Conservation (phyloP, 163 green algal genomes). For the Coccomyxa subellipsoidea region DNA sequence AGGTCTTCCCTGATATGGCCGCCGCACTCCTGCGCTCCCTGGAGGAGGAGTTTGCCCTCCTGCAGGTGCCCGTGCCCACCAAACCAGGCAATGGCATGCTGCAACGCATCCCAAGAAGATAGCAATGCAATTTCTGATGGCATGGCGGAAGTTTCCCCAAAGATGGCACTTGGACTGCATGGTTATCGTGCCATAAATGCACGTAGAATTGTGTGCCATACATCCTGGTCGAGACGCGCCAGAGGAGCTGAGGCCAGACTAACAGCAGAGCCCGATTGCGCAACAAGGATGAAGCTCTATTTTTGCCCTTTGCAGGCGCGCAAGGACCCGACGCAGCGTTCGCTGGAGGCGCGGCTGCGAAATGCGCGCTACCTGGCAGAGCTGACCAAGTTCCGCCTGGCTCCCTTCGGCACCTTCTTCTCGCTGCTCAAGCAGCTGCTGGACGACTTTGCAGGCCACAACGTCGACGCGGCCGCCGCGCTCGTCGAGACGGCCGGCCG, state of each 20-base stretch:
- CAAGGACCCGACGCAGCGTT: conserved; percentile 61
- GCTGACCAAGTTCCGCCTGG: conserved; percentile 83
- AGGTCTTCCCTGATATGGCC: conserved; percentile 71
- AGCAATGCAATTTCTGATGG: too few relatives aligned
- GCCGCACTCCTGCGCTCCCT: conserved; percentile 44
- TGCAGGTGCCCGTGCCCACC: conserved; percentile 15
- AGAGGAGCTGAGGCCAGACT: neutral
- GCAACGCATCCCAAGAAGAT: too few relatives aligned
- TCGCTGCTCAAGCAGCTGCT: conserved; percentile 62
- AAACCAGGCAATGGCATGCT: too few relatives aligned
- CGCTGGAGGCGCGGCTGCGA: conserved; percentile 70
- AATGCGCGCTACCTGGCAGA: conserved; percentile 82
- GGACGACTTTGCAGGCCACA: conserved; percentile 81
- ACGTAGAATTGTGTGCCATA: too few relatives aligned
- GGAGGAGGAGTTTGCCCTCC: conserved; percentile 59
- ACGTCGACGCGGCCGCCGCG: conserved; percentile 78
- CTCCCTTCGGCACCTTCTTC: conserved; percentile 60
- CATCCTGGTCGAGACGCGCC: neutral
- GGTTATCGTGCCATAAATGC: too few relatives aligned
- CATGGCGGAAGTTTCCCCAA: too few relatives aligned
- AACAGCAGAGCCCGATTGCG: neutral
- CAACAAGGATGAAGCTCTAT: neutral
- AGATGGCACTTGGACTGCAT: too few relatives aligned
- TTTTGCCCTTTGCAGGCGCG: conserved; percentile 13
- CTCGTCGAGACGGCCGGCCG: conserved; percentile 84